These are phyloP conservation scores for Malus hybrid DNA, from an alignment of 331 rosid species.

Conservation along the genomic window DNA sequence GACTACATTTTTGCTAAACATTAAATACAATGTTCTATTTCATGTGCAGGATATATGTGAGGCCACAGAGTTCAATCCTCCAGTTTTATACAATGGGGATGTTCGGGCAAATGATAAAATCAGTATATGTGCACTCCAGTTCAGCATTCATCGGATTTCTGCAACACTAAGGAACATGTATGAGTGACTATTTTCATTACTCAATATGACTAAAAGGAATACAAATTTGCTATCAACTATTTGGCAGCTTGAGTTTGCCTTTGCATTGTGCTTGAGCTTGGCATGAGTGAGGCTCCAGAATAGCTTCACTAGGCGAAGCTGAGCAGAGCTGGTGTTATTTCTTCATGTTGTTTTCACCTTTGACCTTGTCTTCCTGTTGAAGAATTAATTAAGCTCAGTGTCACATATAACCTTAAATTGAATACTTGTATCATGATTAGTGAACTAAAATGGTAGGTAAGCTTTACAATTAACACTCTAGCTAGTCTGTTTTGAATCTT, in stretches of 20 bases:
- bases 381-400: background rate
- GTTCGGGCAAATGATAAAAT: conserved; percentile 35
- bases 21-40: background rate
- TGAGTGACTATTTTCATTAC: conserved; percentile 17
- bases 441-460: background rate
- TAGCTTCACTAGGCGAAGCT: background rate
- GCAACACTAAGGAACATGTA: conserved; percentile 60
- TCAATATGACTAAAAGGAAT: background rate
- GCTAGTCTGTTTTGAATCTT: background rate
- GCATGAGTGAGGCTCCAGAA: conserved; percentile 6
- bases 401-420: background rate
- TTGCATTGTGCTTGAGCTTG: background rate
- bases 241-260: background rate
- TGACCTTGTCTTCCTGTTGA: background rate
- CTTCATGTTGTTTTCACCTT: background rate
- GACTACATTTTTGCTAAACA: background rate
- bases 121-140: conserved; percentile 46
- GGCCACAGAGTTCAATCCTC: conserved; percentile 83
- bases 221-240: background rate
- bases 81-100: conserved; percentile 34
- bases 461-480: background rate
- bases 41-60: conserved; percentile 70
- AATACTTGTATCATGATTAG: background rate
- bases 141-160: conserved; percentile 55
- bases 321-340: background rate